Conservation (phyloP, 805 yeast genomes). For the Pichia paraexigua region DNA sequence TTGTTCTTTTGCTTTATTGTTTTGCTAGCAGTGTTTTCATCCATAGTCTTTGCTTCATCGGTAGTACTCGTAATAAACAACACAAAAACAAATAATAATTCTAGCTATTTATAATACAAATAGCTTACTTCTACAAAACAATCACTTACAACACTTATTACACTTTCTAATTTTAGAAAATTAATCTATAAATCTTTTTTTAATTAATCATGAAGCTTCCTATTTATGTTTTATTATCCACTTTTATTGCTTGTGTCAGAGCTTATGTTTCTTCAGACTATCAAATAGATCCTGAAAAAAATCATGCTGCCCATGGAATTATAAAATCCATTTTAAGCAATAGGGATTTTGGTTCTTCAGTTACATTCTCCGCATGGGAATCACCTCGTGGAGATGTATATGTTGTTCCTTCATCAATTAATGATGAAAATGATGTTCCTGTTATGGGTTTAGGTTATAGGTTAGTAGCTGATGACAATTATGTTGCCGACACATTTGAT, state of each 20-base stretch:
- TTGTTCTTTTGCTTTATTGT: neutral
- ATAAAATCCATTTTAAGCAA: slow-evolving; percentile 16
- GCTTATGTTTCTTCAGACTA: neutral
- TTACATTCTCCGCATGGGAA: slow-evolving; percentile 22
- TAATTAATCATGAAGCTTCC: neutral
- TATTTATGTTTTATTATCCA: neutral
- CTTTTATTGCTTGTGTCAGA: neutral
- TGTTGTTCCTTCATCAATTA: slow-evolving; percentile 17
- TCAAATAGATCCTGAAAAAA: neutral
- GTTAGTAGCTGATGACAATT: slow-evolving; percentile 6
- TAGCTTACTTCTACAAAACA: neutral
- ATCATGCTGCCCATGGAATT: slow-evolving; percentile 8
- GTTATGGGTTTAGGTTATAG: slow-evolving; percentile 11
- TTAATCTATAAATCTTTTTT: neutral
- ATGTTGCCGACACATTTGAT: slow-evolving; percentile 3
- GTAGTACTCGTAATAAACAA: neutral
- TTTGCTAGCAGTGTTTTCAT: neutral
- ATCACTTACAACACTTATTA: neutral
- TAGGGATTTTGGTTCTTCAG: slow-evolving; percentile 12
- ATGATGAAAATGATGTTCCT: neutral
- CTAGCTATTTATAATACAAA: neutral
- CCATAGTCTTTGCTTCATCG: neutral
- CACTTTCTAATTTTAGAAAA: neutral
- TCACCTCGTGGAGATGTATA: slow-evolving; percentile 20
- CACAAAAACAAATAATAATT: neutral